These are phyloP conservation scores for Melaleuca alternifolia DNA, from an alignment of 345 rosid genomes.

Conservation along the genomic window DNA sequence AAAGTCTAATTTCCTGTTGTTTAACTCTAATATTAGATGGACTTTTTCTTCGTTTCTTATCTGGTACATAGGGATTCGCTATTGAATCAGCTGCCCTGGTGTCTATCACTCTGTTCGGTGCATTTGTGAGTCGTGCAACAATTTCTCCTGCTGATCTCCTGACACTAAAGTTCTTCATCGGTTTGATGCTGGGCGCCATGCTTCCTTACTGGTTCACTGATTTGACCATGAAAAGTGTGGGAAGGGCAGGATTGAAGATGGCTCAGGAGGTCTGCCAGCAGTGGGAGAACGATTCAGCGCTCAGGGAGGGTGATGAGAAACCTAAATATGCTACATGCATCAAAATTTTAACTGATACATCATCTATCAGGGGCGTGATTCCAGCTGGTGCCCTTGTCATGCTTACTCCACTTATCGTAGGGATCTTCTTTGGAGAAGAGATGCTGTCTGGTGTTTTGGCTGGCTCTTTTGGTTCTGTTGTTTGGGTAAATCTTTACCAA, in stretches of 20 bases:
- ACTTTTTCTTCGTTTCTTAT: not conserved
- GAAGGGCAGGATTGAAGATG: conserved; percentile 24
- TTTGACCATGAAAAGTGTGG: conserved; percentile 35
- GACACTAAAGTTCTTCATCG: conserved; percentile 27
- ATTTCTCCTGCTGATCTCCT: conserved; percentile 22
- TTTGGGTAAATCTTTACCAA: conserved; percentile 11
- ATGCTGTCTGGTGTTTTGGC: conserved; percentile 22
- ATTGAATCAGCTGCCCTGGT: conserved; percentile 34
- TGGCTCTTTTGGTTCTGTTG: conserved; percentile 32
- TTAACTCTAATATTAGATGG: not conserved
- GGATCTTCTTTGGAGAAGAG: conserved; percentile 22
- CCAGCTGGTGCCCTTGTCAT: conserved; percentile 29
- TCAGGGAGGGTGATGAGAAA: conserved; percentile 16
- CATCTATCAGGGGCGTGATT: conserved; percentile 26
- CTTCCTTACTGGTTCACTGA: conserved; percentile 29
- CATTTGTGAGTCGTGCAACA: conserved; percentile 26
- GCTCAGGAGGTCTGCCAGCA: conserved; percentile 23
- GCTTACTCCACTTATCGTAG: conserved; percentile 26
- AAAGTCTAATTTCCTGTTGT: not conserved
- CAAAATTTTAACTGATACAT: conserved; percentile 28
- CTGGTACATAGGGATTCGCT: conserved; percentile 11
- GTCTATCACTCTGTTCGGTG: conserved; percentile 26
- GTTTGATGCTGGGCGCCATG: conserved; percentile 27
- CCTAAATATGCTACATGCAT: conserved; percentile 28
- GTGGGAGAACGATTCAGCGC: conserved; percentile 16